Conservation (phyloP, 352 stramenopile species). For the Pythium insidiosum region DNA sequence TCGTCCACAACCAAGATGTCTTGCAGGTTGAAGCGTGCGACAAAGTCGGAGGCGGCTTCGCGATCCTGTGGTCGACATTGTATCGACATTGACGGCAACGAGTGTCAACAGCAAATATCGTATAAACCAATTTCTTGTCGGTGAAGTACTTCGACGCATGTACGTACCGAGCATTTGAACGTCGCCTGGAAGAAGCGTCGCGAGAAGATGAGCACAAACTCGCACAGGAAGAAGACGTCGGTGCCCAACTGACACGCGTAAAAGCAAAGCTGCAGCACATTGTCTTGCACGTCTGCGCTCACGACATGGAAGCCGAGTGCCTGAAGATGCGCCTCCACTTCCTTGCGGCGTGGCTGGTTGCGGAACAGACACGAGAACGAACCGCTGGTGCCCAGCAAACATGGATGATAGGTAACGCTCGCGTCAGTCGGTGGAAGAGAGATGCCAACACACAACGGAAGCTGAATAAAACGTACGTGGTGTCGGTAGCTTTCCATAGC, state of each 20-base stretch:
- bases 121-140: too few relatives aligned
- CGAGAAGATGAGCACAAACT: conserved; percentile 69
- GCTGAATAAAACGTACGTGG: conserved; percentile 49
- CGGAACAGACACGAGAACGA: conserved; percentile 66
- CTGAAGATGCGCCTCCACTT: conserved; percentile 37
- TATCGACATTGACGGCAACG: too few relatives aligned
- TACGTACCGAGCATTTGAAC: conserved; percentile 70
- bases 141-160: too few relatives aligned
- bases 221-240: conserved; percentile 49
- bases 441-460: not conserved
- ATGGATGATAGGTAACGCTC: not conserved
- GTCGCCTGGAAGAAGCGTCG: conserved; percentile 76
- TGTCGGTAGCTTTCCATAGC: conserved; percentile 53
- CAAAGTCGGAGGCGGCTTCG: conserved; percentile 43
- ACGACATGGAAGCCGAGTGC: conserved; percentile 49
- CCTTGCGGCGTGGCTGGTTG: conserved; percentile 35
- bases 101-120: not conserved
- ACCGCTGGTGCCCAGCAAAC: too few relatives aligned
- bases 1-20: conserved; percentile 38
- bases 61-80: too few relatives aligned
- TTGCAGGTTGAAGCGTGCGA: conserved; percentile 66
- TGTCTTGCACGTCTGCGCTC: conserved; percentile 37
- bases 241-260: conserved; percentile 41
- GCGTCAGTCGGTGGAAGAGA: not conserved
- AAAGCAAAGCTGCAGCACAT: conserved; percentile 63